phyloP scores from a whole-genome alignment of 2,329 filamentous ascomycete genomes.

The Pyrenophora seminiperda region DNA sequence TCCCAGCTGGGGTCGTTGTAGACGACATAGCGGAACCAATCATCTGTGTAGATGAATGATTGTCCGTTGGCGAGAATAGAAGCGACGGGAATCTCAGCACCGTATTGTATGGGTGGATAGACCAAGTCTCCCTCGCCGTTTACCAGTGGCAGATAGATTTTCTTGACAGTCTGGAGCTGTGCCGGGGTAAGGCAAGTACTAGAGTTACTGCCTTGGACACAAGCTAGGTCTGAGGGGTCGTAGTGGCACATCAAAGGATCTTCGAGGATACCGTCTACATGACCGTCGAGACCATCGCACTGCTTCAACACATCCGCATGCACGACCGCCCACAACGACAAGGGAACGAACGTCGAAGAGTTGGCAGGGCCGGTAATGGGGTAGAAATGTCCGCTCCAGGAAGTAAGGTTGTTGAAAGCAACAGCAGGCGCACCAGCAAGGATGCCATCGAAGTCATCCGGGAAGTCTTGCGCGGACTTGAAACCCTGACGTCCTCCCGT shows the following conservation, averaged over 20 bases:
- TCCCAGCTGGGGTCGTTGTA: constrained; percentile 54
- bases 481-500: constrained; percentile 48
- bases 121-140: constrained; percentile 53
- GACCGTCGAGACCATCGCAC: constrained; percentile 58
- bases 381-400: constrained; percentile 43
- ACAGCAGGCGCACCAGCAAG: constrained; percentile 44
- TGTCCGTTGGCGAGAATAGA: constrained; percentile 47
- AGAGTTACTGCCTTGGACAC: constrained; percentile 36
- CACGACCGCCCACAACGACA: constrained; percentile 47
- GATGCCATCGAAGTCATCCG: constrained; percentile 47
- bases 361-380: constrained; percentile 30
- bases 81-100: constrained; percentile 51
- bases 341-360: constrained; percentile 49
- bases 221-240: constrained; percentile 49
- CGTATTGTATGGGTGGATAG: constrained; percentile 59
- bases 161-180: constrained; percentile 53
- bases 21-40: constrained; percentile 58
- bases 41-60: constrained; percentile 52
- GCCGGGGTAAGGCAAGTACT: constrained; percentile 52
- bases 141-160: constrained; percentile 52
- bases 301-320: constrained; percentile 54
- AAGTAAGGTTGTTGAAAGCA: constrained; percentile 42
- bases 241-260: constrained; percentile 54
- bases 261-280: constrained; percentile 56
- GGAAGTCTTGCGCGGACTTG: constrained; percentile 41